Evolutionary conservation across 2,329 filamentous ascomycete species (phyloP), one percentile per base, ranked within the genome.

Genomic region (Xylariaceae sp.): DNA sequence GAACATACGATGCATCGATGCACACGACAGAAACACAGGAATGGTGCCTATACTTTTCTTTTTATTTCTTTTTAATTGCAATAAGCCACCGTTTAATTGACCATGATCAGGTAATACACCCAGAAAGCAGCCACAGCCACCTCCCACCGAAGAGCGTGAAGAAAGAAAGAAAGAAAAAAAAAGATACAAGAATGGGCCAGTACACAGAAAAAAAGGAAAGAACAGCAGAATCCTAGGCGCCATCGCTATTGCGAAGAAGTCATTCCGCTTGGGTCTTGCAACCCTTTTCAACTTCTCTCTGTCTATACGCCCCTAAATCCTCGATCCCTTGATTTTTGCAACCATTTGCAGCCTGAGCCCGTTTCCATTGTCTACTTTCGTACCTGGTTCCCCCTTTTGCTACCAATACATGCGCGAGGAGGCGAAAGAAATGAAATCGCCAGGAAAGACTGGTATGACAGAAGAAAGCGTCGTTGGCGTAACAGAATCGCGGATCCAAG

Each of bases 231-330:
- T 39, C 39, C 14, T 17, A 6, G 11, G 28, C 40, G 34, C 46
- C 45, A 41, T 40, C 11, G 29, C 26, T 37, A 12, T 12, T 34
- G 41, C 19, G n/a, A 40, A 19, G 29, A 40, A 28, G 16, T 11
- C 26, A 26, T 31, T 39, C n/a, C 7, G n/a, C 24, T 26, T 36
- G 28, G 45, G 55, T 53, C 45, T 57, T 8, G 37, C 21, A 57
- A 53, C 40, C 21, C 23, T 7, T 24, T 6, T 17, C 16, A n/a
- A n/a, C 16, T 5, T 19, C 19, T 39, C 37, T 19, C 28, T 26
- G 8, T 47, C 17, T n/a, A 36, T 33, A 24, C 28, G 28, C 37
- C 48, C 9, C 4, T 6, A n/a, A 36, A 34, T 9, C 12, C 14
- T 17, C 7, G 41, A 16, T 12, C 28, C 19, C 26, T 48, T 39